A percentile compares a stretch with the other conserved stretches of the same genome.
Evolutionary conservation across 805 yeast species (phyloP).

Genomic region (Spathaspora gorwiae): DNA sequence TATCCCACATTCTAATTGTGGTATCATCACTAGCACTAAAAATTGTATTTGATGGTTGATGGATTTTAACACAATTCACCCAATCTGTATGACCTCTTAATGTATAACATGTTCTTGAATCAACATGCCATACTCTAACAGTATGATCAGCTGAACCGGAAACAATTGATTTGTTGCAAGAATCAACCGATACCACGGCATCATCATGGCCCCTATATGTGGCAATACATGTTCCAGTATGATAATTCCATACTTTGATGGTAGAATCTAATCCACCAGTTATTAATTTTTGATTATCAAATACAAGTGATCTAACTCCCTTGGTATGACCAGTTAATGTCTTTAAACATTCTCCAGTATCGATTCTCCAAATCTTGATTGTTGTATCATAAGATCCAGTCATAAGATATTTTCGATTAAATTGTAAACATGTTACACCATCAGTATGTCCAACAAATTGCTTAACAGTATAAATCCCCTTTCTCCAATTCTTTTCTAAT

Average conservation of each 20-base stretch:
- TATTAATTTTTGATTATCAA: conserved; percentile 84
- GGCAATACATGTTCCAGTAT: conserved; percentile 89
- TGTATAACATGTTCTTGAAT: conserved; percentile 86
- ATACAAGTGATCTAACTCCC: conserved; percentile 80
- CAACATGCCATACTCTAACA: conserved; percentile 95
- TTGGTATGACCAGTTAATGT: conserved; percentile 85
- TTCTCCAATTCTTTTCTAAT: conserved; percentile 93
- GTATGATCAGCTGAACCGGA: conserved; percentile 92
- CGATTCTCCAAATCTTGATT: conserved; percentile 89
- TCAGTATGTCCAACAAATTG: conserved; percentile 79
- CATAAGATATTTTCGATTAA: conserved; percentile 68
- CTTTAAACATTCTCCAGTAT: conserved; percentile 68
- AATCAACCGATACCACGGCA: conserved; percentile 81
- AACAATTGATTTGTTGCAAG: conserved; percentile 73
- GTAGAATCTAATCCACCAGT: conserved; percentile 91
- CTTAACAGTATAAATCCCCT: conserved; percentile 62
- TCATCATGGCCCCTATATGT: conserved; percentile 92
- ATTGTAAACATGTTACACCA: conserved; percentile 85
- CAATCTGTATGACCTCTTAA: conserved; percentile 90
- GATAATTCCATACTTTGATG: conserved; percentile 92
- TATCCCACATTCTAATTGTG: conserved; percentile 93
- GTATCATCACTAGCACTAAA: conserved; percentile 90
- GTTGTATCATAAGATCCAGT: conserved; percentile 92
- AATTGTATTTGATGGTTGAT: conserved; percentile 69
- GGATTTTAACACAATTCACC: conserved; percentile 87